phyloP scores from a whole-genome alignment of 169 alveolate species.

The Plasmodium knowlesi region DNA sequence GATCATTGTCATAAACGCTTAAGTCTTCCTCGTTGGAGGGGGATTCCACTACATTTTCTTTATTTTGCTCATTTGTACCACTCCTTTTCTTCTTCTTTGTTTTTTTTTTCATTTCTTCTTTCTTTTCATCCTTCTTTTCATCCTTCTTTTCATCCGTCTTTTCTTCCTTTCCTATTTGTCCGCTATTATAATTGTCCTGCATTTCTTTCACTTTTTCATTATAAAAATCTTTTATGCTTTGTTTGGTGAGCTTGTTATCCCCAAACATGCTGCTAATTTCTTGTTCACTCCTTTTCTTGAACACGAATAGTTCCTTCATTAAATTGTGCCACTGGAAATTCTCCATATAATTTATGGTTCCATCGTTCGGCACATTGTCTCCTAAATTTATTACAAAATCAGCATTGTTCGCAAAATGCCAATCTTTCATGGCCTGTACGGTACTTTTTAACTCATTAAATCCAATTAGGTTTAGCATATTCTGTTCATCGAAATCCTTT shows the following conservation, averaged over 20 bases:
- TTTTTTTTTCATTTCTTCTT: too few species aligned
- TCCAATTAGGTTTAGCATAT: conserved; percentile 36
- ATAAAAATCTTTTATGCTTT: conserved; percentile 34
- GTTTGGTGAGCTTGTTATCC: background rate
- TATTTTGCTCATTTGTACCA: background rate
- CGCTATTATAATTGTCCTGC: background rate
- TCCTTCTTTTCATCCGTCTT: background rate
- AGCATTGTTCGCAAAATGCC: conserved; percentile 59
- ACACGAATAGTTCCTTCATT: conserved; percentile 48
- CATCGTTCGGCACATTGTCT: conserved; percentile 54
- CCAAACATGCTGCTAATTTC: background rate
- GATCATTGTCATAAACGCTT: background rate
- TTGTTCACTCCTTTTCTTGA: conserved; percentile 36
- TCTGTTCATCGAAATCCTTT: conserved; percentile 9
- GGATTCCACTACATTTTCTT: background rate
- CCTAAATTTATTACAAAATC: conserved; percentile 74
- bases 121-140: too few species aligned
- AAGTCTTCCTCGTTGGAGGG: background rate
- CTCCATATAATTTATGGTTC: background rate
- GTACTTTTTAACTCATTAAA: conserved; percentile 72
- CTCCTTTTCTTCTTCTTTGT: background rate
- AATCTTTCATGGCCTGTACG: conserved; percentile 37
- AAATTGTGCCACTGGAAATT: conserved; percentile 54
- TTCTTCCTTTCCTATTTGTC: background rate
- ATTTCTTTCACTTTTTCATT: conserved; percentile 17